Conservation (phyloP, 2,329 filamentous ascomycete species). For the Pyrenophora graminea region DNA sequence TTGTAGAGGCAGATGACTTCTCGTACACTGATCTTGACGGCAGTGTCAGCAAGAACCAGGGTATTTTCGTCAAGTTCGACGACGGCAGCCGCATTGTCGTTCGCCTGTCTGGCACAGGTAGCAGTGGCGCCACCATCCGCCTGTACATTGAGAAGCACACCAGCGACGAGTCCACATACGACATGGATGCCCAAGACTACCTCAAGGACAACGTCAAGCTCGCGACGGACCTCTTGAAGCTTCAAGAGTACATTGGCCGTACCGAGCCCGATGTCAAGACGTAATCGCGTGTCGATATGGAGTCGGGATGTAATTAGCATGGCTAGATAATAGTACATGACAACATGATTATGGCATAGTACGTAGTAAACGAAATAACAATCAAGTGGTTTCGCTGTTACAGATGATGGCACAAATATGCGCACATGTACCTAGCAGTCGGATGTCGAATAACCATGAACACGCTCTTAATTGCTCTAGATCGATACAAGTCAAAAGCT, state of each 20-base stretch:
- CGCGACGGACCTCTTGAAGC: constrained; percentile 81
- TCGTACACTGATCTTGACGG: constrained; percentile 98
- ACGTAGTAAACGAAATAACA: neutral
- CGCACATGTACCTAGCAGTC: too few species aligned
- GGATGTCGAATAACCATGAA: too few species aligned
- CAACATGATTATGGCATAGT: constrained; percentile 1
- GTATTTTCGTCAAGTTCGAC: constrained; percentile 90
- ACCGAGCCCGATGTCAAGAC: constrained; percentile 97
- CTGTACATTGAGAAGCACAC: constrained; percentile 98
- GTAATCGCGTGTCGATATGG: constrained; percentile 51
- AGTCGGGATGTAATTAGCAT: constrained; percentile 6
- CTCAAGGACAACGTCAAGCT: constrained; percentile 86
- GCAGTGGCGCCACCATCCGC: constrained; percentile 92
- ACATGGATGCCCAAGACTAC: constrained; percentile 87
- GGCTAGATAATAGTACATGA: constrained; percentile 1
- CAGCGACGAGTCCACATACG: constrained; percentile 76
- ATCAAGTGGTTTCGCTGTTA: neutral
- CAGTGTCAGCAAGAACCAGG: constrained; percentile 93
- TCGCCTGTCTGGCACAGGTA: constrained; percentile 91
- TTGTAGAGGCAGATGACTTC: constrained; percentile 91
- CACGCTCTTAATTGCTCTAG: too few species aligned
- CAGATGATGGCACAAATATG: neutral
- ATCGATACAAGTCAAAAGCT: too few species aligned
- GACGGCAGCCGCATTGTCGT: constrained; percentile 95
- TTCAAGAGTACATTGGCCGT: constrained; percentile 90